These are phyloP conservation scores for Westerdykella ornata DNA, from an alignment of 2,329 filamentous ascomycete genomes.

Conservation along the genomic window DNA sequence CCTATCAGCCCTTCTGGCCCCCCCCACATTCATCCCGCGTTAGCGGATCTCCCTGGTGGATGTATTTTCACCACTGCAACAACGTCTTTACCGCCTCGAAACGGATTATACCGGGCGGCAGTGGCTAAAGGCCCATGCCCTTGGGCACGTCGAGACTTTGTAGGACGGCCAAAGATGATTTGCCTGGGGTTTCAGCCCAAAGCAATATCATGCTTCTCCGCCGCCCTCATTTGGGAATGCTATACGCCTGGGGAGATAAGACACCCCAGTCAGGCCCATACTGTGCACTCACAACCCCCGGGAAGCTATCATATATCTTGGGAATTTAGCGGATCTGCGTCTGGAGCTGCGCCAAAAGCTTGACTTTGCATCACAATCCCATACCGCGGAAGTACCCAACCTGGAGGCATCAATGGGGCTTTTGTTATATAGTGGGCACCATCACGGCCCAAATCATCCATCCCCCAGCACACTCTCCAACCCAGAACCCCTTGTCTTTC, in stretches of 20 bases:
- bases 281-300: too few species aligned
- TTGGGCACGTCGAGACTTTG: conserved; percentile 9
- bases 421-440: conserved; percentile 3
- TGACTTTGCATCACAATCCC: conserved; percentile 22
- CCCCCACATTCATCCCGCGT: conserved; percentile 24
- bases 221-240: conserved; percentile 6
- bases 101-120: conserved; percentile 3
- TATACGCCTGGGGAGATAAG: conserved; percentile 21
- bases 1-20: conserved; percentile 18
- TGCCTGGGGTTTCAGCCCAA: conserved; percentile 6
- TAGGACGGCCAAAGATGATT: conserved; percentile 2
- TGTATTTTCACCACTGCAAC: conserved; percentile 13
- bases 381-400: conserved; percentile 34
- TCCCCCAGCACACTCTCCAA: not conserved
- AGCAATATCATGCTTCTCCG: conserved; percentile 13
- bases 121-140: not conserved
- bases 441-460: not conserved
- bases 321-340: conserved; percentile 15
- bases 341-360: conserved; percentile 14
- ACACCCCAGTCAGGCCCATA: conserved; percentile 9
- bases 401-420: conserved; percentile 17
- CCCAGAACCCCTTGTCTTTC: not conserved
- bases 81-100: conserved; percentile 7
- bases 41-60: conserved; percentile 1
- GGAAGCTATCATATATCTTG: conserved; percentile 21